phyloP scores from a whole-genome alignment of 306 rosid species.

The Inga oerstediana region DNA sequence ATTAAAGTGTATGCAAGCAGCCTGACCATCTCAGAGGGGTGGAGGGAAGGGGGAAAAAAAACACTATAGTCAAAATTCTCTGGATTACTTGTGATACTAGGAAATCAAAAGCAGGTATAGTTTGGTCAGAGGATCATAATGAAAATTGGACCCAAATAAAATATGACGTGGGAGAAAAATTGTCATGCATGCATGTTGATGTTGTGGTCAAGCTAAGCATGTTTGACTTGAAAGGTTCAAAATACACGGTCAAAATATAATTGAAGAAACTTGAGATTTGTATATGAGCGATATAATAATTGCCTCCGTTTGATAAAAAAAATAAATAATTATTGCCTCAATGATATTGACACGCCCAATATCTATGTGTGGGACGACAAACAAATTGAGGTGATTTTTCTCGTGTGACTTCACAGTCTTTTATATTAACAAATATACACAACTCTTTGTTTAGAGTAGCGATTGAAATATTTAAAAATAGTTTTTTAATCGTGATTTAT shows the following conservation, averaged over 20 bases:
- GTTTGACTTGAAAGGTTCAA: neutral
- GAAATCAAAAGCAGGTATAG: conserved; percentile 29
- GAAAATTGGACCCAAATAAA: conserved; percentile 26
- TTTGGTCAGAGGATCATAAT: conserved; percentile 36
- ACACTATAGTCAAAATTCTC: conserved; percentile 39
- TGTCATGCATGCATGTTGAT: neutral
- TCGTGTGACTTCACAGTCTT: neutral
- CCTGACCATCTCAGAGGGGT: conserved; percentile 32
- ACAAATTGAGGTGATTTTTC: neutral
- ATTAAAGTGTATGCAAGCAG: conserved; percentile 38
- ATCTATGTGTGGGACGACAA: neutral
- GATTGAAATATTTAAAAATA: too few species aligned
- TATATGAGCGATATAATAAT: conserved; percentile 1
- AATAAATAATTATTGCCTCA: neutral
- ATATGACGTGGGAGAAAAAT: conserved; percentile 21
- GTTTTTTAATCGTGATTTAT: too few species aligned
- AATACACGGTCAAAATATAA: conserved; percentile 12
- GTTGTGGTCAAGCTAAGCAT: neutral
- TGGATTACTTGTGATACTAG: conserved; percentile 33
- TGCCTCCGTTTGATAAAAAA: neutral
- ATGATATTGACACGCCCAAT: conserved; percentile 11
- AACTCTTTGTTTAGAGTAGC: too few species aligned
- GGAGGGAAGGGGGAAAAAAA: conserved; percentile 6
- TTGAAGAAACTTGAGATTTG: conserved; percentile 16
- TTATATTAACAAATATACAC: too few species aligned